Base-by-base conservation (phyloP, 768 basidiomycete genomes). In the Cystobasidium onofrii region DNA sequence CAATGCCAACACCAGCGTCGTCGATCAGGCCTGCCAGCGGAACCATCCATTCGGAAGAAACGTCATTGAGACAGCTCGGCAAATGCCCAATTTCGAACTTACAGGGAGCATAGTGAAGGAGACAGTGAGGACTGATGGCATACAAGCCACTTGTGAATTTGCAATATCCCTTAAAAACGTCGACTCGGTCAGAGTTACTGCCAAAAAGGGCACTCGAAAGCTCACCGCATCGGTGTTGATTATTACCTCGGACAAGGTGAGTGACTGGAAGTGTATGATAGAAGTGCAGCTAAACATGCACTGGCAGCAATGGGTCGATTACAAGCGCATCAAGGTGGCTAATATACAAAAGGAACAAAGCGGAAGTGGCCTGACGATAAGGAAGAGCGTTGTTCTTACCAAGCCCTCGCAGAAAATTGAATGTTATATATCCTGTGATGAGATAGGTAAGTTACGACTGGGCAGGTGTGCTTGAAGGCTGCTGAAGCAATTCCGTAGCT, bases 341-440 rank as follows among this genome's bases (percentile, higher is more conserved):
- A 1, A 33, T 33, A 6, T 41, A 23, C 13, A 39, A 15, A 27
- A 33, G 73, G n/a, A 78, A 76, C 46, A 72, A 13, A 18, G 31
- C 44, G 15, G 25, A 25, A 17, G 10, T 31, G 44, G 69, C n/a
- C 20, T 43, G 7, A 67, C 64, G 6, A 73, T 76, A 34, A 39
- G 36, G 20, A 17, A 76, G 18, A 52, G 64, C 0, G 73, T 75
- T 46, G 7, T 75, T 1, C 76, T 79, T 41, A 63, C 74, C 73
- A 78, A 76, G 57, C 78, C 78, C 0, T 74, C 71, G 20, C 78
- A 79, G 25, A 74, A 76, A 13, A 63, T 78, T 62, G 25, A 75
- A 25, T 67, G 50, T n/a, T 69, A 73, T 9, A 67, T 74, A 0
- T 60, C 67, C 0, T 78, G 78, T 62, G 78, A 78, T 7, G 33